Evolutionary conservation across 2,329 filamentous ascomycete species (phyloP), one percentile per base, ranked within the genome.

Genomic region (Nemania serpens): DNA sequence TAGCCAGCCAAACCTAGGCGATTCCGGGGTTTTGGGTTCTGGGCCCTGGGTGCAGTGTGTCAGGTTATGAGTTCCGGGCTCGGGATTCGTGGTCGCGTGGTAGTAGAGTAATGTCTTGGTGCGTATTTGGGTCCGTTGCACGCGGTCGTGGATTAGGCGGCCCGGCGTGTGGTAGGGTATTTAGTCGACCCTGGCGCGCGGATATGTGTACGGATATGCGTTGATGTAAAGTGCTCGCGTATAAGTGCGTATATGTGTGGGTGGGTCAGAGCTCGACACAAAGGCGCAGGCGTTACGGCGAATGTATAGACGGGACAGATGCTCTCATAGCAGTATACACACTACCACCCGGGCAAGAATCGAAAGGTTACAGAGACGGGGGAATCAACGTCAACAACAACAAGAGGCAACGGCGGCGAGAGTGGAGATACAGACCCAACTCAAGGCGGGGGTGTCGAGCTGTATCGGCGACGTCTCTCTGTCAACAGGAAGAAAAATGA

Each of bases 121-220:
- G 25, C 25, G 25, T 39, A 39, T 39, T 51, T 43, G 33, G 15
- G 45, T 42, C 50, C 37, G 50, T 33, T 29, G 36, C 42, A 50
- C 61, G 64, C 48, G 69, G 70, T 68, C 69, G 68, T 67, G 62
- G 50, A 59, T 64, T 52, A 52, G 59, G 68, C 62, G 69, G 63
- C 69, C 70, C 61, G 65, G 69, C 67, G 69, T 67, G 67, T 56
- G 51, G 61, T 61, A 55, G 25, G n/a, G 25, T 29, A 7, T 7
- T 29, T 29, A 29, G 63, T 46, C 2, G 20, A 55, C 22, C 29
- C 25, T 36, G 45, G 17, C 36, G 18, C 10, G 41, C n/a, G 17
- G 41, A 20, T 43, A 20, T 10, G 41, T 57, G 25, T 29, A 29
- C 25, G 25, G 7, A 29, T 29, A 10, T 29, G 39, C 39, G 63